Conservation (phyloP, 352 stramenopile genomes). For the Phytophthora sojae region DNA sequence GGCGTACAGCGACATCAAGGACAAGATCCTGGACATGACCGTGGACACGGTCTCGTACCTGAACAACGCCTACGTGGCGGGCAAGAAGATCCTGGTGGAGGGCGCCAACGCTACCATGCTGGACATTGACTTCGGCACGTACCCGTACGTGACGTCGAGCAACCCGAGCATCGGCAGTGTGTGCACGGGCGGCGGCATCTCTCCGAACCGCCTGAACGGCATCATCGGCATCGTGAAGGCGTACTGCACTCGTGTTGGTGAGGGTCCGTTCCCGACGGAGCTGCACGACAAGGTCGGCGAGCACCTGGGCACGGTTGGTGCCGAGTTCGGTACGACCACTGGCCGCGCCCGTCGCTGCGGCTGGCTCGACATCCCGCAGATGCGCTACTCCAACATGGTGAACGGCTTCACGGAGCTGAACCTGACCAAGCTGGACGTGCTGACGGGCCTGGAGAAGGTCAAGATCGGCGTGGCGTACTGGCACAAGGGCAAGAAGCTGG, state of each 20-base stretch:
- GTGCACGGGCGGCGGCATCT: conserved; percentile 96
- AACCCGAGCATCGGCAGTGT: conserved; percentile 98
- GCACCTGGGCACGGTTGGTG: conserved; percentile 93
- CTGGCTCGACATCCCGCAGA: conserved; percentile 98
- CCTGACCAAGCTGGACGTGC: conserved; percentile 99
- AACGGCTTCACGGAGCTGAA: conserved; percentile 98
- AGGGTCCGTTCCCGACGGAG: conserved; percentile 99
- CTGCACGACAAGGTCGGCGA: conserved; percentile 92
- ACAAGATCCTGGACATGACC: conserved; percentile 89
- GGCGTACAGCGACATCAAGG: conserved; percentile 81
- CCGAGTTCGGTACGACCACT: conserved; percentile 98
- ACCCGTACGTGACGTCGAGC: conserved; percentile 99
- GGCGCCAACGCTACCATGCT: conserved; percentile 99
- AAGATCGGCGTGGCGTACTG: conserved; percentile 97
- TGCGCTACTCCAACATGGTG: conserved; percentile 94
- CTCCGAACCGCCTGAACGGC: conserved; percentile 90
- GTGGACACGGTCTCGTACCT: conserved; percentile 97
- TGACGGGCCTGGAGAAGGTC: conserved; percentile 96
- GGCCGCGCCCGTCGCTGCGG: conserved; percentile 97
- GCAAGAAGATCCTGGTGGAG: conserved; percentile 98
- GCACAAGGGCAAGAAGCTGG: conserved; percentile 94
- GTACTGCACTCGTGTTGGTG: conserved; percentile 99
- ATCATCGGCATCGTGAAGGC: conserved; percentile 99
- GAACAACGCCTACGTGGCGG: conserved; percentile 95
- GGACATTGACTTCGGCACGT: conserved; percentile 99